A percentile compares a stretch with the other conserved stretches of the same genome.
Evolutionary conservation across 2,329 filamentous ascomycete genomes (phyloP).

Genomic region (Fusarium citri): DNA sequence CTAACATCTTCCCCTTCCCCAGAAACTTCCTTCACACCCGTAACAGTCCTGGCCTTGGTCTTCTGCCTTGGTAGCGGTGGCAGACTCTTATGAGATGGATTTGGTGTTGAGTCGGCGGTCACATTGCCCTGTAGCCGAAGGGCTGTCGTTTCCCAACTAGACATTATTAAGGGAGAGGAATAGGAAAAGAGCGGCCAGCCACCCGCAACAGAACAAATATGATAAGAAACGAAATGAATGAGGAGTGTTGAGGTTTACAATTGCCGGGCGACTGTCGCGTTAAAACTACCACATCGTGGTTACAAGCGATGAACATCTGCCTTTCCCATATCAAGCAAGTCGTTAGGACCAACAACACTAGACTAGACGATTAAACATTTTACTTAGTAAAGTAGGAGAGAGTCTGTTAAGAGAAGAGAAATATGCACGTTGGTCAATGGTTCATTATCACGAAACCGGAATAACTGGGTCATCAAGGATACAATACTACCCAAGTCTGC

Average conservation of each 20-base stretch:
- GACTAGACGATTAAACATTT: constrained; percentile 4
- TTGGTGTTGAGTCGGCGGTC: background rate
- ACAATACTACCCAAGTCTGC: constrained; percentile 11
- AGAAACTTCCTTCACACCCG: background rate
- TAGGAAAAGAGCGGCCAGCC: constrained; percentile 16
- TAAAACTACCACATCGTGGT: constrained; percentile 6
- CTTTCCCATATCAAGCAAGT: constrained; percentile 7
- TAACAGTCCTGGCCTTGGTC: background rate
- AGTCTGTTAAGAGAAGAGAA: constrained; percentile 27
- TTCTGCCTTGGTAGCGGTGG: constrained; percentile 1
- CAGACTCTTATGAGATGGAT: constrained; percentile 14
- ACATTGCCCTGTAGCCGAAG: constrained; percentile 11
- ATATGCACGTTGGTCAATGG: constrained; percentile 36
- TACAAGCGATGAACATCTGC: background rate
- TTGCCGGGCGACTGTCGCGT: background rate
- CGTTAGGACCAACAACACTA: constrained; percentile 22
- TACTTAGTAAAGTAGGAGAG: constrained; percentile 11
- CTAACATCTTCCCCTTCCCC: rapidly evolving
- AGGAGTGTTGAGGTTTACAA: background rate
- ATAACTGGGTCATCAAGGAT: constrained; percentile 25
- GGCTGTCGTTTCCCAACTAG: constrained; percentile 33
- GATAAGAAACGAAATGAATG: background rate
- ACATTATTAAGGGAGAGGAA: constrained; percentile 13
- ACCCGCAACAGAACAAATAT: background rate
- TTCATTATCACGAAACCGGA: constrained; percentile 36